Base-by-base conservation (phyloP, 768 basidiomycete genomes). In the Cystoderma amianthinum region DNA sequence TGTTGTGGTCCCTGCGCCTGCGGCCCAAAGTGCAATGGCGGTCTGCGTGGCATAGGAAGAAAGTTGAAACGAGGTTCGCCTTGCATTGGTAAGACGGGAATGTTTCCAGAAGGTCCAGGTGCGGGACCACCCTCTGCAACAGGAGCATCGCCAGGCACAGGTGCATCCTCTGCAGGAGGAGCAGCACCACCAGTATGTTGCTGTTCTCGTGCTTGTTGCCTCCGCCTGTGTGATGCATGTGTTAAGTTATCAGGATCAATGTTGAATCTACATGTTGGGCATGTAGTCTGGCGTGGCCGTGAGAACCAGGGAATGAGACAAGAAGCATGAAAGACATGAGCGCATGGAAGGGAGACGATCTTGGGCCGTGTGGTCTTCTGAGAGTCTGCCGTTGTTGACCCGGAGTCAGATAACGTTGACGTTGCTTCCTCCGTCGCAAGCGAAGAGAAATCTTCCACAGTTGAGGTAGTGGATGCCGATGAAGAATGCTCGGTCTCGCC, bases 281-380 rank as follows among this genome's bases (percentile, higher is more conserved):
- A 90, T 1, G 87, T 89, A 15, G 87, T 88, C 48, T 84, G 82
- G 32, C 68, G 71, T 9, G 85, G 82, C 43, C 83, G 69, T 2
- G 86, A 77, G 58, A 90, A 90, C 87, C 87, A 90, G 1, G 87
- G 87, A 7, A 84, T 56, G 24, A 90, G 72, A 59, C 87, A 90
- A 0, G 78, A 68, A 1, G 83, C 74, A 49, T 90, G 87, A 64
- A 89, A 90, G 39, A 85, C 78, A 56, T 90, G 87, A 5, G 85
- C 76, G 53, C 87, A 90, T 3, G 87, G 87, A 6, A 90, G 72
- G 2, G 78, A 64, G 24, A 89, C 77, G 37, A 89, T 73, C 50
- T 65, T 73, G 18, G 59, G 64, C 4, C 60, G 53, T n/a, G n/a
- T n/a, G n/a, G n/a, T n/a, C n/a, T n/a, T n/a, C 5, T 45, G 24